These are phyloP conservation scores for Candida chilensis DNA, from an alignment of 805 yeast genomes.

Conservation along the genomic window DNA sequence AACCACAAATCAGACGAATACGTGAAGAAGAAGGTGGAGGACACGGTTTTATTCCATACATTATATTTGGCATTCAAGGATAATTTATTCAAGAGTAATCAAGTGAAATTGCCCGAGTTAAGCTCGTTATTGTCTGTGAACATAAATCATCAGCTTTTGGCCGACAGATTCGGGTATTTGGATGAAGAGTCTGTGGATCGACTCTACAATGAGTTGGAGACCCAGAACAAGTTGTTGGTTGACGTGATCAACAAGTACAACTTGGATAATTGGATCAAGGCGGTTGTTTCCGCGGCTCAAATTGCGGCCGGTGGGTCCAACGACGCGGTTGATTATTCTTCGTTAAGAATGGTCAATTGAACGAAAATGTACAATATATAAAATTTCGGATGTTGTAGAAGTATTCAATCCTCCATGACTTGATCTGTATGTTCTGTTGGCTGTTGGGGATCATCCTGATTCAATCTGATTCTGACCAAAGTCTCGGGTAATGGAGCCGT, in stretches of 20 bases:
- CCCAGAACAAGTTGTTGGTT: conserved; percentile 5
- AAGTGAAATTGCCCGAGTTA: conserved; percentile 4
- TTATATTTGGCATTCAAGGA: conserved; percentile 13
- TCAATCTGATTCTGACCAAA: conserved; percentile 23
- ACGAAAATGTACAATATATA: neutral
- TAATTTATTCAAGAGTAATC: conserved; percentile 3
- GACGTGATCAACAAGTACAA: conserved; percentile 8
- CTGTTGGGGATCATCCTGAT: conserved; percentile 14
- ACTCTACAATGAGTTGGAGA: conserved; percentile 4
- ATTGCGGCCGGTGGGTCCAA: neutral
- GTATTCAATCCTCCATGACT: neutral
- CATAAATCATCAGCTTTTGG: conserved; percentile 2
- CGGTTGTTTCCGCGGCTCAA: conserved; percentile 6
- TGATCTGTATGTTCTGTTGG: neutral
- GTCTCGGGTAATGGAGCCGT: conserved; percentile 25
- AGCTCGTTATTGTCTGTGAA: conserved; percentile 3
- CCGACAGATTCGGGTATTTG: neutral
- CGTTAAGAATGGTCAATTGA: neutral
- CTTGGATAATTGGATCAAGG: conserved; percentile 14
- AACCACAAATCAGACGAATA: conserved; percentile 31
- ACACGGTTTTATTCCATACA: conserved; percentile 37
- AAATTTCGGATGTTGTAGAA: no score
- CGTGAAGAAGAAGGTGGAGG: conserved; percentile 24
- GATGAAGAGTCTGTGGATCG: conserved; percentile 2
- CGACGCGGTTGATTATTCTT: neutral